phyloP scores from a whole-genome alignment of 345 rosid genomes.

The Schrenkiella parvula region DNA sequence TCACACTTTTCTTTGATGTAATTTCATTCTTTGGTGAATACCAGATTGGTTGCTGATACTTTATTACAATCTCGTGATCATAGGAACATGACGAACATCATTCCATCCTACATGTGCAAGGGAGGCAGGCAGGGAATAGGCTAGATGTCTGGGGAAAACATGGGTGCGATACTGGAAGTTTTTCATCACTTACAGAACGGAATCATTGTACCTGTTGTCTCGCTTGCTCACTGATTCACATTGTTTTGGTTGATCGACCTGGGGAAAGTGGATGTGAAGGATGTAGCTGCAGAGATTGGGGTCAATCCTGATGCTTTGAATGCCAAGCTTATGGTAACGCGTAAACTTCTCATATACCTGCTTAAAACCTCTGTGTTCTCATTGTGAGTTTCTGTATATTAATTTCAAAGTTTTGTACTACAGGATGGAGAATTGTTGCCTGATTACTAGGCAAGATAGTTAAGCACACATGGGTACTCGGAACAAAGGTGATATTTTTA shows the following conservation, averaged over 20 bases:
- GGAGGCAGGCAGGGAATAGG: conserved; percentile 78
- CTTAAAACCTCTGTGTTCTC: conserved; percentile 2
- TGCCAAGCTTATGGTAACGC: conserved; percentile 61
- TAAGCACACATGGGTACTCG: conserved; percentile 49
- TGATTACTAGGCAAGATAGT: conserved; percentile 60
- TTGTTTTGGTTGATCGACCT: conserved; percentile 66
- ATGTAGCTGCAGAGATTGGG: conserved; percentile 75
- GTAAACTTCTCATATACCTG: conserved; percentile 7
- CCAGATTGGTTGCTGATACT: conserved; percentile 32
- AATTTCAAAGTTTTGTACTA: conserved; percentile 18
- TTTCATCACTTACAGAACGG: conserved; percentile 11
- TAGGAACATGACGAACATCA: conserved; percentile 87
- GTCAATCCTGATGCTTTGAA: conserved; percentile 56
- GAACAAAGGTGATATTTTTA: conserved; percentile 41
- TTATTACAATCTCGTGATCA: conserved; percentile 33
- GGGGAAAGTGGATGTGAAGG: conserved; percentile 77
- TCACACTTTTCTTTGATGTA: conserved; percentile 3
- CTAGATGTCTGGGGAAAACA: conserved; percentile 94
- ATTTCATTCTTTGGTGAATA: background rate
- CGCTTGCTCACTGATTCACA: conserved; percentile 25
- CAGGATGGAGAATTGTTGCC: conserved; percentile 66
- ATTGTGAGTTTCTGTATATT: conserved; percentile 14
- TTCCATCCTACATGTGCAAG: conserved; percentile 97
- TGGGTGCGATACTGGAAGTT: conserved; percentile 75
- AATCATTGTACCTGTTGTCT: conserved; percentile 12